Conservation (phyloP, 441 rosid genomes). For the California macrophylla region DNA sequence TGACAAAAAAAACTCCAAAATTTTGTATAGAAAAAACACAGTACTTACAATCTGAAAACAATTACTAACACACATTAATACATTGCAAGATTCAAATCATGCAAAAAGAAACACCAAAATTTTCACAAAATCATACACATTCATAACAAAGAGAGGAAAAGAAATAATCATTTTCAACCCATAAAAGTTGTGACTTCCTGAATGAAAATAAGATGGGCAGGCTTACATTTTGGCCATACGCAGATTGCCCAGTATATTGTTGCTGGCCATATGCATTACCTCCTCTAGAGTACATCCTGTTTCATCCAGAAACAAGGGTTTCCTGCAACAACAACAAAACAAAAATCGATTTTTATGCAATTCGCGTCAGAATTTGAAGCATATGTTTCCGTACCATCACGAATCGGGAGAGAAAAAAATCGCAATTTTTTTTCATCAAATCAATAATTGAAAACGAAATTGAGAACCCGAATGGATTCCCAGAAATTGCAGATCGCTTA, state of each 20-base stretch:
- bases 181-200: background rate
- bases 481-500: constrained; percentile 13
- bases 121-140: background rate
- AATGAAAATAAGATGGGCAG: background rate
- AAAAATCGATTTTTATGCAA: constrained; percentile 2
- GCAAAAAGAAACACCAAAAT: background rate
- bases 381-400: background rate
- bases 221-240: constrained; percentile 73
- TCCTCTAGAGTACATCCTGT: constrained; percentile 73
- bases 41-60: background rate
- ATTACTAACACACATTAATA: background rate
- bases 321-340: constrained; percentile 13
- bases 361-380: background rate
- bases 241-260: constrained; percentile 60
- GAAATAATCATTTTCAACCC: background rate
- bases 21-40: background rate
- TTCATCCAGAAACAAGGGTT: constrained; percentile 6
- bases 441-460: background rate
- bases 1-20: background rate
- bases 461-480: background rate
- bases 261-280: constrained; percentile 66
- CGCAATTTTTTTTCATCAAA: background rate
- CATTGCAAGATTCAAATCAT: background rate
- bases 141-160: background rate
- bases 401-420: background rate